Percentiles rank a stretch among this genome's conserved stretches.
These are phyloP conservation scores for Trichoderma afroharzianum DNA, from an alignment of 2,329 filamentous ascomycete species.

Conservation along the genomic window DNA sequence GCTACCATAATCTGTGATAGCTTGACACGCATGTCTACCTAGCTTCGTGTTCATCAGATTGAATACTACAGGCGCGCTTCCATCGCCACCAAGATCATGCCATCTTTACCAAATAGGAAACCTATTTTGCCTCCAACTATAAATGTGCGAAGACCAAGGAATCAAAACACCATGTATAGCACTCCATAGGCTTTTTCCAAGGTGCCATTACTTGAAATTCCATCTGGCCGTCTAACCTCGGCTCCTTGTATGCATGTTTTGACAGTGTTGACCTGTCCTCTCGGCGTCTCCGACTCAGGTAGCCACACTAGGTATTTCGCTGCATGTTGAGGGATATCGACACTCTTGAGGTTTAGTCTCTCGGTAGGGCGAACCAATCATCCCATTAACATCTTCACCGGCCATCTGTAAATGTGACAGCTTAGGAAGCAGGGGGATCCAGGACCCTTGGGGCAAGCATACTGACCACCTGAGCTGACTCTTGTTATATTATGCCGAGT, in stretches of 20 bases:
- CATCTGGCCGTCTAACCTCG: background rate
- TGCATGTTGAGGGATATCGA: background rate
- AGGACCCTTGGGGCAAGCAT: background rate
- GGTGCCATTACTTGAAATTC: background rate
- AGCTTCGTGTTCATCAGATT: background rate
- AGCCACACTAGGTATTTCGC: background rate
- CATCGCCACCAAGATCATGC: background rate
- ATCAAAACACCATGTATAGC: background rate
- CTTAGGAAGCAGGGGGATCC: background rate
- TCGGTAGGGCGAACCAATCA: background rate
- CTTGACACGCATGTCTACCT: no score
- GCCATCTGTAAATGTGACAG: background rate
- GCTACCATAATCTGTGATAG: no score
- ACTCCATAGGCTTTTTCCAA: background rate
- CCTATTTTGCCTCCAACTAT: background rate
- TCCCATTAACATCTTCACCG: background rate
- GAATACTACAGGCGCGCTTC: background rate
- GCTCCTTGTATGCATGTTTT: background rate
- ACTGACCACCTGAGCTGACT: no score
- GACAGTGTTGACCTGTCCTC: background rate
- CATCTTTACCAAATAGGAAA: background rate
- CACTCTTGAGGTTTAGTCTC: background rate
- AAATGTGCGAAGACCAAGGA: background rate
- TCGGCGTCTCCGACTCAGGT: constrained; percentile 3
- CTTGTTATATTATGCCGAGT: background rate